Base-by-base conservation (phyloP, 2,329 filamentous ascomycete genomes). In the Phaeophleospora eucalypticola region DNA sequence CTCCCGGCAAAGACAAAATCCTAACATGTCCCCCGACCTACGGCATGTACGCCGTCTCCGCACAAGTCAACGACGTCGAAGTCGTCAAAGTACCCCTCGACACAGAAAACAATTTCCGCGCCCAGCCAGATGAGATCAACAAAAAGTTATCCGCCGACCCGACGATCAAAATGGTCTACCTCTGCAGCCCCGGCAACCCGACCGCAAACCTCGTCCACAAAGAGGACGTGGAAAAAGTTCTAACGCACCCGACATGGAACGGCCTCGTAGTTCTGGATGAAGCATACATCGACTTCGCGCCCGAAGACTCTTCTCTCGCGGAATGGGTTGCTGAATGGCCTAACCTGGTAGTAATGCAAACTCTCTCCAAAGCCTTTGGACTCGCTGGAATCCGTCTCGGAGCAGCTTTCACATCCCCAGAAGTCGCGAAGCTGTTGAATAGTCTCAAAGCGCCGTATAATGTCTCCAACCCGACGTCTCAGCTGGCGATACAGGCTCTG, bases 341-440 rank as follows among this genome's bases (percentile, higher is more conserved):
- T 41, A 98, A 98, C 68, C 76, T 98, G 19, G 89, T 96, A 15
- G 90, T 98, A 47, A 89, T 97, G 87, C 93, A 98, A 75, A 98
- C 93, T 1, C 78, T 97, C n/a, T 95, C 87, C 61, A 98, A 98
- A 69, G 93, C 89, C 0, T 98, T 98, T 64, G 93, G 93, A 20
- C 80, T 98, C 63, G 93, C 93, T 3, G 93, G 91, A 41, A 95
- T 98, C 64, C 79, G 93, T 14, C 77, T 98, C 1, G 93, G 93
- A 38, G 87, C 83, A 6, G 89, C 88, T 0, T 98, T 96, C 65
- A 80, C 87, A 4, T 80, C 82, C 8, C 76, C 82, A 0, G 77
- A 82, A 4, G 84, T 98, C 52, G 89, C 91, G 2, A 69, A 72
- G 14, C 74, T 98, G 10, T 77, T 98, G 45, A 98, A 98, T 72